Evolutionary conservation across 176 grass and related monocot species (phyloP).

Genomic region (Thinopyrum elongatum): DNA sequence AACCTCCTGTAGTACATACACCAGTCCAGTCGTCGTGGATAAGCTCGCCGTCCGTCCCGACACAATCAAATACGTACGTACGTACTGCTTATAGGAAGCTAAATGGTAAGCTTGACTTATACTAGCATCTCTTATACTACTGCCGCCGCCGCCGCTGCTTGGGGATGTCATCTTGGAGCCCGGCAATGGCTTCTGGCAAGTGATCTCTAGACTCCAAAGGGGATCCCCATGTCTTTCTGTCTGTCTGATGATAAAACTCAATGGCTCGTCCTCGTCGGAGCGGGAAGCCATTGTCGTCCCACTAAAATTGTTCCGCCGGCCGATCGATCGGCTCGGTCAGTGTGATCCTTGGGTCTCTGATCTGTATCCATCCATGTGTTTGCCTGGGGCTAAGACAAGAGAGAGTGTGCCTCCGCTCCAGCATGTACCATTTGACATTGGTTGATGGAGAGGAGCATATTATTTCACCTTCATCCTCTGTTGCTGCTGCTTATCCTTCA

Average conservation of each 20-base stretch:
- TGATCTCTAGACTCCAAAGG: neutral
- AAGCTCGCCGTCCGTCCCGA: neutral
- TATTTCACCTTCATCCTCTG: constrained; percentile 37
- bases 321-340: neutral
- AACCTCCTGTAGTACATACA: constrained; percentile 75
- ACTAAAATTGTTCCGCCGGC: constrained; percentile 8
- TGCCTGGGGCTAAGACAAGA: neutral
- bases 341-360: neutral
- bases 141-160: constrained; percentile 12
- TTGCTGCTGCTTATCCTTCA: neutral
- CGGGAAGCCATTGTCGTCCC: neutral
- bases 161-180: constrained; percentile 32
- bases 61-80: constrained; percentile 15
- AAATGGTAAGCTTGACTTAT: constrained; percentile 62
- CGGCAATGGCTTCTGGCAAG: constrained; percentile 17
- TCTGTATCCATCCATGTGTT: constrained; percentile 24
- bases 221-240: neutral
- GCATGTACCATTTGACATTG: constrained; percentile 9
- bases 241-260: constrained; percentile 24
- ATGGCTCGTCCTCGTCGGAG: constrained; percentile 20
- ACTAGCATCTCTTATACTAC: constrained; percentile 29
- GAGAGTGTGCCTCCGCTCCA: neutral
- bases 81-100: constrained; percentile 29
- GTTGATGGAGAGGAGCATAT: constrained; percentile 39
- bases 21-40: constrained; percentile 24